Evolutionary conservation across 345 rosid genomes (phyloP).

Genomic region (Corymbia maculata): DNA sequence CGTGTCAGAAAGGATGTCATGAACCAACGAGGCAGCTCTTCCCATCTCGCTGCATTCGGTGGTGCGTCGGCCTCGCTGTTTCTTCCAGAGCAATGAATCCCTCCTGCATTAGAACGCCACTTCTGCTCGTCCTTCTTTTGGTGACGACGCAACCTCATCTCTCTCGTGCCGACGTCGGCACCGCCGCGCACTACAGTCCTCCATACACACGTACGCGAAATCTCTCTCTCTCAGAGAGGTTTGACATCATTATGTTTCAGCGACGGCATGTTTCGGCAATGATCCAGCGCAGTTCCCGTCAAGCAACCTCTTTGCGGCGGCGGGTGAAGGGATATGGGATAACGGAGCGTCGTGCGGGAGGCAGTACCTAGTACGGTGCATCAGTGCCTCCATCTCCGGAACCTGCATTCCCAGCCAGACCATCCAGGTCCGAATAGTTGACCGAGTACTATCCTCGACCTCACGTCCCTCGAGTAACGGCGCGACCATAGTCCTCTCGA

Average conservation of each 20-base stretch:
- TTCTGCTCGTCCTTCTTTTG: background rate
- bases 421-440: conserved; percentile 11
- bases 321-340: conserved; percentile 56
- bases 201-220: conserved; percentile 38
- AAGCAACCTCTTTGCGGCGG: conserved; percentile 41
- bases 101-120: background rate
- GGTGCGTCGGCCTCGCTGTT: background rate
- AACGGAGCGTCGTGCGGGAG: conserved; percentile 57
- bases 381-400: conserved; percentile 17
- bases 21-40: background rate
- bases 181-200: conserved; percentile 21
- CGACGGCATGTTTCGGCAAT: conserved; percentile 39
- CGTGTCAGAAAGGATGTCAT: background rate
- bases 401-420: conserved; percentile 20
- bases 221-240: background rate
- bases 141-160: background rate
- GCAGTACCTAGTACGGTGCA: conserved; percentile 39
- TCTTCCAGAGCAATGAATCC: background rate
- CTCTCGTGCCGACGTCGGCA: conserved; percentile 29
- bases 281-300: conserved; percentile 31
- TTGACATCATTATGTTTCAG: conserved; percentile 5
- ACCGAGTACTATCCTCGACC: background rate
- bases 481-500: conserved; percentile 35
- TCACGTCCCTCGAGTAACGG: conserved; percentile 24
- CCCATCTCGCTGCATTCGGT: background rate